Percentiles rank a stretch among this genome's conserved stretches.
Evolutionary conservation across 1,139 yeast species (phyloP).

Genomic region (Zygosaccharomyces pseudobailii): DNA sequence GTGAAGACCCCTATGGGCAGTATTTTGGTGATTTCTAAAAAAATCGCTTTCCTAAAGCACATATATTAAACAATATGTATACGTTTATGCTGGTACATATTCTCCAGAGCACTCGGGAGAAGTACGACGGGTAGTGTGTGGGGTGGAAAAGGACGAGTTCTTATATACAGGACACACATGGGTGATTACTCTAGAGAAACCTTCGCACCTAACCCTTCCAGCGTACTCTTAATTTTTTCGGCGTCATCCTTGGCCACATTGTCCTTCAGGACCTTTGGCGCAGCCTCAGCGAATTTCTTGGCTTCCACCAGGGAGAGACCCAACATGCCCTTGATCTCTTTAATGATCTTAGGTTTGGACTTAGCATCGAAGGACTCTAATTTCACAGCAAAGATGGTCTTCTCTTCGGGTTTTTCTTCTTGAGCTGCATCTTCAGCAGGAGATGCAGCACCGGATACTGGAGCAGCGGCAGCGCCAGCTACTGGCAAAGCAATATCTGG

Average conservation of each 20-base stretch:
- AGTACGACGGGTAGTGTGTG: not conserved
- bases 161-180: conserved; percentile 11
- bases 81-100: not conserved
- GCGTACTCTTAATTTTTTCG: conserved; percentile 77
- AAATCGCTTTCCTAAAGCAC: conserved; percentile 12
- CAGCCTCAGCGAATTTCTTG: conserved; percentile 95
- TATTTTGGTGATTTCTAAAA: conserved; percentile 70
- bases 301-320: conserved; percentile 94
- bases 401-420: conserved; percentile 80
- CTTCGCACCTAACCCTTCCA: conserved; percentile 96
- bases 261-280: conserved; percentile 77
- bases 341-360: conserved; percentile 94
- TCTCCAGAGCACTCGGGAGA: not conserved
- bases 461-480: conserved; percentile 46
- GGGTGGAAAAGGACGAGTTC: not conserved
- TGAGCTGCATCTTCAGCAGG: conserved; percentile 66
- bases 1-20: conserved; percentile 79
- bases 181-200: conserved; percentile 61
- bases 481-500: conserved; percentile 91
- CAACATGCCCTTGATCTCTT: conserved; percentile 88
- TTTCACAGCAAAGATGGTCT: conserved; percentile 88
- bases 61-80: not conserved
- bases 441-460: conserved; percentile 64
- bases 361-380: conserved; percentile 92
- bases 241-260: conserved; percentile 69